Percentiles rank a stretch among this genome's conserved stretches.
phyloP scores from a whole-genome alignment of 1,284 basidiomycete species.

The Wolfiporia cocos region DNA sequence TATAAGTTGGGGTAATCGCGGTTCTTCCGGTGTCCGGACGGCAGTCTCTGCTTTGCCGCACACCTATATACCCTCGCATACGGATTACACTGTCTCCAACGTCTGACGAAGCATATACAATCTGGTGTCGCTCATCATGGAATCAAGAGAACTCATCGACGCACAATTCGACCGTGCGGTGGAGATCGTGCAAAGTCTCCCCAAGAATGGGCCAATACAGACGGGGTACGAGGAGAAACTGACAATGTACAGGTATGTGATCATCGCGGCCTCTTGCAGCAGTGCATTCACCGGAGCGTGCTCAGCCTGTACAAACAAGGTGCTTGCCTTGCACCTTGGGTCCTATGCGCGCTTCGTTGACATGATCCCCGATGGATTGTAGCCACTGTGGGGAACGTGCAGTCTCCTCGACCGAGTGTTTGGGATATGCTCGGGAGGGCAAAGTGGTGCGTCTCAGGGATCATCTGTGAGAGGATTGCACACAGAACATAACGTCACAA shows the following conservation, averaged over 20 bases:
- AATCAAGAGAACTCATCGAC: conserved; percentile 59
- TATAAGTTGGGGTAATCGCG: no score
- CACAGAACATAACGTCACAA: conserved; percentile 3
- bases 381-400: conserved; percentile 90
- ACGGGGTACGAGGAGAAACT: conserved; percentile 97
- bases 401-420: conserved; percentile 74
- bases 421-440: conserved; percentile 92
- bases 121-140: conserved; percentile 32
- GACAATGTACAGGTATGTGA: conserved; percentile 79
- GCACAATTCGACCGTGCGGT: conserved; percentile 91
- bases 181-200: conserved; percentile 87
- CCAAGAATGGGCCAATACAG: conserved; percentile 93
- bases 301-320: conserved; percentile 88
- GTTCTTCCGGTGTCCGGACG: no score
- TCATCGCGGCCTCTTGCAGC: neutral
- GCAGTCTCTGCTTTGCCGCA: no score
- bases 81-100: neutral
- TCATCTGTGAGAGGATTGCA: neutral
- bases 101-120: neutral
- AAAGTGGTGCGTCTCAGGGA: conserved; percentile 67
- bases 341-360: neutral
- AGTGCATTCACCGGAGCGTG: neutral
- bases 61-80: no score
- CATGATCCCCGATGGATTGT: conserved; percentile 8
- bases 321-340: conserved; percentile 24